Conservation (phyloP, 2,329 filamentous ascomycete genomes). For the Beauveria rudraprayagi region DNA sequence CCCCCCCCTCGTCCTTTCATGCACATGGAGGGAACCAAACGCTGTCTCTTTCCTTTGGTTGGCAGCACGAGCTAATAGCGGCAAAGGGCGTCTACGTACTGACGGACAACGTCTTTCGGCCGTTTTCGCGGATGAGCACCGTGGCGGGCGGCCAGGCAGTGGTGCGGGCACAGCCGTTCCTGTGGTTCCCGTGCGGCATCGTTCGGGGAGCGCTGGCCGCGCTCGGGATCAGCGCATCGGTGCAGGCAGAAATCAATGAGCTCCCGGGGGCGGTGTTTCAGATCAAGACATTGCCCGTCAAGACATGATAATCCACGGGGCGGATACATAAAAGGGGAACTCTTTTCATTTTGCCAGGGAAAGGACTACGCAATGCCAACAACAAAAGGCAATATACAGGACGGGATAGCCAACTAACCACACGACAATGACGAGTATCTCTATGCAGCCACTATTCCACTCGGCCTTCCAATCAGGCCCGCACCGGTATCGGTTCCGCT, state of each 20-base stretch:
- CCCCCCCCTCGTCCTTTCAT: no score
- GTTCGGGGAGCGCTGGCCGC: conserved; percentile 88
- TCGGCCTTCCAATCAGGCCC: background rate
- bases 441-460: background rate
- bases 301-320: conserved; percentile 37
- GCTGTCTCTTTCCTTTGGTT: background rate
- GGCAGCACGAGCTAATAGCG: conserved; percentile 23
- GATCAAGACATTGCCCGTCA: conserved; percentile 73
- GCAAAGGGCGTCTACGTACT: conserved; percentile 79
- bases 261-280: conserved; percentile 88
- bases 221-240: conserved; percentile 81
- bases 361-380: background rate
- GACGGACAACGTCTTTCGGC: conserved; percentile 86
- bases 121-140: conserved; percentile 82
- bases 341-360: background rate
- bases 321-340: conserved; percentile 4
- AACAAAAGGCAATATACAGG: background rate
- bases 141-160: conserved; percentile 67
- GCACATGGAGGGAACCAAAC: no score
- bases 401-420: background rate
- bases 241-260: conserved; percentile 83
- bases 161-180: conserved; percentile 72
- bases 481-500: background rate
- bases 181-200: conserved; percentile 92
- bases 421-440: background rate